Percentiles rank a stretch among this genome's conserved stretches.
Conservation (phyloP, 805 yeast genomes). For the Pichia kluyveri region DNA sequence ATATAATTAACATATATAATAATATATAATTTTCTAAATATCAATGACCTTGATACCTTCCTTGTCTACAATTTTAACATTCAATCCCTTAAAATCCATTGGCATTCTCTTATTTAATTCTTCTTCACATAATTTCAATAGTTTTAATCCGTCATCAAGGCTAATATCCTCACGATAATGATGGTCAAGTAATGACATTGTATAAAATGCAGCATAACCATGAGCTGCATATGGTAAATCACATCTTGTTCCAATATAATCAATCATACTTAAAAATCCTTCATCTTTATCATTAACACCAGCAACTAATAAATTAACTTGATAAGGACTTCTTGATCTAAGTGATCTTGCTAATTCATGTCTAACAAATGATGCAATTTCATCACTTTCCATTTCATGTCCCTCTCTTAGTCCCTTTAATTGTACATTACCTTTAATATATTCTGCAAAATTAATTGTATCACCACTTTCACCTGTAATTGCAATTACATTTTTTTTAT, state of each 20-base stretch:
- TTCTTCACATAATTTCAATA: slow-evolving; percentile 61
- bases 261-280: slow-evolving; percentile 80
- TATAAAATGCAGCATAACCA: slow-evolving; percentile 96
- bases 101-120: slow-evolving; percentile 86
- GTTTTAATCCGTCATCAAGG: slow-evolving; percentile 66
- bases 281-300: slow-evolving; percentile 51
- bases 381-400: slow-evolving; percentile 71
- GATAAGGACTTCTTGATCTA: slow-evolving; percentile 92
- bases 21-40: not conserved
- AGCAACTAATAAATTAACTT: slow-evolving; percentile 83
- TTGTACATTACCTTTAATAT: slow-evolving; percentile 85
- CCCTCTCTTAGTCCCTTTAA: slow-evolving; percentile 80
- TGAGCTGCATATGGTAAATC: slow-evolving; percentile 95
- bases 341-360: slow-evolving; percentile 79
- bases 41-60: slow-evolving; percentile 26
- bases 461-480: slow-evolving; percentile 96
- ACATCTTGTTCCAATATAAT: slow-evolving; percentile 86
- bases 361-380: slow-evolving; percentile 83
- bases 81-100: slow-evolving; percentile 79
- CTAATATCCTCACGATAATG: slow-evolving; percentile 76
- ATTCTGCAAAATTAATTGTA: slow-evolving; percentile 91
- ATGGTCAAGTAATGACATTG: slow-evolving; percentile 81
- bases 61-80: slow-evolving; percentile 27
- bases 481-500: slow-evolving; percentile 73
- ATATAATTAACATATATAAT: not conserved